Base-by-base conservation (phyloP, 495 filamentous ascomycete genomes). In the Lepidopterella palustris region DNA sequence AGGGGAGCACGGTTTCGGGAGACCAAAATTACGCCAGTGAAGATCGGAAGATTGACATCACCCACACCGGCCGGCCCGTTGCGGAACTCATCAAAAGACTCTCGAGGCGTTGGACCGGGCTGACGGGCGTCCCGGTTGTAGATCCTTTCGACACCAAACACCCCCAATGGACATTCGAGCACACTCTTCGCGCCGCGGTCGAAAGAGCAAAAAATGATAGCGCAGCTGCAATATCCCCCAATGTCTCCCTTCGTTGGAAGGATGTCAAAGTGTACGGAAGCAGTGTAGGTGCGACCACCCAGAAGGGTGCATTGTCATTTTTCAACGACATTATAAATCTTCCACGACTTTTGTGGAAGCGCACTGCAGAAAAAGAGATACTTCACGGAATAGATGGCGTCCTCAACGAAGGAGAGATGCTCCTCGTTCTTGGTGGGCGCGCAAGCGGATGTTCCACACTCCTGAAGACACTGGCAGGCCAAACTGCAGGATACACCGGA, bases 381-480 rank as follows among this genome's bases (percentile, higher is more conserved):
- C 39, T 42, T 3, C 39, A 42, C 39, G 39, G 39, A 3, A 42
- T 42, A 42, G 39, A 42, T 42, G 39, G 39, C 13, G 39, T 42
- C 13, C 39, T 42, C 2, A 42, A 42, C 6, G 39, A 42, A 20
- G 39, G 39, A 42, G 39, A 42, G 6, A 42, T 42, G 39, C 39
- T 42, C 20, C 39, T 42, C 3, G 39, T 42, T 11, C 39, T 42
- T 15, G 39, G 39, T 1, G 39, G 39, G 39, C 89, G 89, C 2
- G 89, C 89, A 45, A 77, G 84, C 62, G 89, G 89, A 39, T 91
- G 89, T 67, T 86, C 84, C 18, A 92, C 89, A 0, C 81, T 93
- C 27, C 73, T 93, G 28, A 92, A 92, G 71, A 87, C 88, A 0
- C 85, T 93, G 60, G 80, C 87, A 2, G 88, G 88, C 20, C 85